phyloP scores from a whole-genome alignment of 352 stramenopile genomes.

The Globisporangium sylvaticum region DNA sequence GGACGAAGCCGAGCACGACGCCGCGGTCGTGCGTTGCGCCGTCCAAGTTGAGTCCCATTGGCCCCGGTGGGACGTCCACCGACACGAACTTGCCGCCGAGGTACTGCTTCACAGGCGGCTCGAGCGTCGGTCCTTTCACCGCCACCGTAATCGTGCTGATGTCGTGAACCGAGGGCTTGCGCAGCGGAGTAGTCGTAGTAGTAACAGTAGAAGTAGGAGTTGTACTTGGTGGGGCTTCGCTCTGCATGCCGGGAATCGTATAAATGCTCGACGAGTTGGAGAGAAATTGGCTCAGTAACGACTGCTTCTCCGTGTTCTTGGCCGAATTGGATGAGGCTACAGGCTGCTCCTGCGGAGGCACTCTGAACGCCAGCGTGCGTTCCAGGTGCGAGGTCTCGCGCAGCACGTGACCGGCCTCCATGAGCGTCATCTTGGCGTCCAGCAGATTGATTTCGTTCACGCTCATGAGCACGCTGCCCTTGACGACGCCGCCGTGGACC shows the following conservation, averaged over 20 bases:
- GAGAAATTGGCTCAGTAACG: neutral
- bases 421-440: conserved; percentile 27
- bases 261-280: conserved; percentile 11
- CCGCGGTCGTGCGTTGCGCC: conserved; percentile 37
- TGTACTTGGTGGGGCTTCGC: neutral
- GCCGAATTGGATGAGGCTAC: neutral
- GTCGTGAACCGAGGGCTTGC: conserved; percentile 12
- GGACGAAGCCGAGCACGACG: conserved; percentile 65
- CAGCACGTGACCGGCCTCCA: conserved; percentile 44
- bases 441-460: conserved; percentile 66
- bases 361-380: conserved; percentile 39
- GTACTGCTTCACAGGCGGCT: neutral
- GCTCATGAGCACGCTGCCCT: conserved; percentile 45
- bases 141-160: conserved; percentile 12
- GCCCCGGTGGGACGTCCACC: conserved; percentile 45
- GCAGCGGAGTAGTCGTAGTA: neutral
- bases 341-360: conserved; percentile 20
- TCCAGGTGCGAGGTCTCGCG: conserved; percentile 38
- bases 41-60: conserved; percentile 66
- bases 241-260: neutral
- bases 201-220: neutral
- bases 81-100: conserved; percentile 19
- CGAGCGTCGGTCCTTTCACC: conserved; percentile 1
- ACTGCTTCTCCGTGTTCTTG: conserved; percentile 1
- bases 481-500: conserved; percentile 30